A percentile compares a stretch with the other conserved stretches of the same genome.
These are phyloP conservation scores for Teratosphaeriaceae sp. DNA, from an alignment of 2,329 filamentous ascomycete genomes.

Conservation along the genomic window DNA sequence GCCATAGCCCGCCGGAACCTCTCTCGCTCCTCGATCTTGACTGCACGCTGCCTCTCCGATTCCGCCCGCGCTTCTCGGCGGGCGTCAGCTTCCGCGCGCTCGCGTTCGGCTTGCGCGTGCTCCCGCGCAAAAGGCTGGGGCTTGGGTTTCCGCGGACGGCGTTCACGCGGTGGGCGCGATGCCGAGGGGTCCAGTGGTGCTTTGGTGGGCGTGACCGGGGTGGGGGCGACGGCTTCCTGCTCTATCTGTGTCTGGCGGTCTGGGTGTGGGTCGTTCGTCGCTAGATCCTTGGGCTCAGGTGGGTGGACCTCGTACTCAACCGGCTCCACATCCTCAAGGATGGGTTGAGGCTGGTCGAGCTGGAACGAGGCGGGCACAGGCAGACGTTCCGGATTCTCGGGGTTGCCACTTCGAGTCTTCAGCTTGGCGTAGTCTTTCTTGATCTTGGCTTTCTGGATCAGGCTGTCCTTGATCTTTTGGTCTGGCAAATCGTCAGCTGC, in stretches of 20 bases:
- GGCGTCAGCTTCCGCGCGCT: conserved; percentile 58
- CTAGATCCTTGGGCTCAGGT: conserved; percentile 22
- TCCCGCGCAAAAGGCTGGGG: conserved; percentile 39
- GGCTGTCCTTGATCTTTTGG: conserved; percentile 78
- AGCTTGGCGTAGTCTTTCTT: conserved; percentile 90
- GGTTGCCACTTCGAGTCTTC: conserved; percentile 50
- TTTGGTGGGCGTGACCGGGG: conserved; percentile 1
- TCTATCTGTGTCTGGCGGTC: conserved; percentile 28
- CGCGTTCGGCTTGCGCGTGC: conserved; percentile 42
- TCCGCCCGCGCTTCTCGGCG: conserved; percentile 54
- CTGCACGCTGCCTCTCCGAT: conserved; percentile 52
- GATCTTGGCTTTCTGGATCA: conserved; percentile 89
- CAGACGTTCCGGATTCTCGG: conserved; percentile 21
- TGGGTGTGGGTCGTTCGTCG: conserved; percentile 42
- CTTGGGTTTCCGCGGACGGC: conserved; percentile 35
- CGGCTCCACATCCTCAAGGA: neutral
- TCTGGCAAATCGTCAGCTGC: conserved; percentile 44
- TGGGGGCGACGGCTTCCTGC: conserved; percentile 11
- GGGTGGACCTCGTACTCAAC: neutral
- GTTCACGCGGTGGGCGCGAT: conserved; percentile 14
- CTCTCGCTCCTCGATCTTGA: conserved; percentile 55
- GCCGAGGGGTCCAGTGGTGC: too few species aligned
- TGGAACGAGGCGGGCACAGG: conserved; percentile 25
- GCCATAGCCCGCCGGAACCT: conserved; percentile 63
- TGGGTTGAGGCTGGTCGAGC: conserved; percentile 6